phyloP scores from a whole-genome alignment of 2,329 filamentous ascomycete species.

The Claviceps purpurea region DNA sequence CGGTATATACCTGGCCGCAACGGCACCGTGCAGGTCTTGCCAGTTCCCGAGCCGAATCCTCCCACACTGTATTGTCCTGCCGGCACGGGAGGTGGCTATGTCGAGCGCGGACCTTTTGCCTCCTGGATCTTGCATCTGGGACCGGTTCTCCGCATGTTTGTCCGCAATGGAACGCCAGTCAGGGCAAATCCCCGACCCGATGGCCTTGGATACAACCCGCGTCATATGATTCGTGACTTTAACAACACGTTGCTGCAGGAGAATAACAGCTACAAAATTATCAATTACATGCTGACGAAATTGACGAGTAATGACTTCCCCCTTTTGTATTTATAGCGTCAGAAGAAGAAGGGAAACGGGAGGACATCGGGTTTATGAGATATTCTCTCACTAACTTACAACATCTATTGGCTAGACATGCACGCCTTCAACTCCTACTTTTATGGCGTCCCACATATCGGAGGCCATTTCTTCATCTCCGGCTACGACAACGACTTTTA shows the following conservation, averaged over 20 bases:
- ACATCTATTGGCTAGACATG: background rate
- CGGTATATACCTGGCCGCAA: background rate
- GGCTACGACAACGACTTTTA: constrained; percentile 5
- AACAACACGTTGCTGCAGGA: background rate
- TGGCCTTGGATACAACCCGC: constrained; percentile 3
- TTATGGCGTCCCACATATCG: background rate
- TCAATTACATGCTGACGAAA: background rate
- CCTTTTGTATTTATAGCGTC: background rate
- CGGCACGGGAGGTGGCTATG: constrained; percentile 5
- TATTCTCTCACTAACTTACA: background rate
- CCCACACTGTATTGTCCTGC: background rate
- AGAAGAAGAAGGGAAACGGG: too few relatives aligned
- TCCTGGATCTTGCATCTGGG: background rate
- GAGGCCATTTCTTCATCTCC: background rate
- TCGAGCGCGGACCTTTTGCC: constrained; percentile 1
- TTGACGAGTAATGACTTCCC: background rate
- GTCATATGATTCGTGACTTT: constrained; percentile 5
- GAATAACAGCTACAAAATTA: background rate
- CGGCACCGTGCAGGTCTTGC: background rate
- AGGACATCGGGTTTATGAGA: too few relatives aligned
- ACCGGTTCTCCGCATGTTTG: background rate
- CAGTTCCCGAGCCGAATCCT: background rate
- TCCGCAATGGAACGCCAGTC: background rate
- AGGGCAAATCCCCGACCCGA: background rate
- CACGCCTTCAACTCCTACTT: constrained; percentile 1